phyloP scores from a whole-genome alignment of 83 land plant genomes.

The Isoetes engelmannii region DNA sequence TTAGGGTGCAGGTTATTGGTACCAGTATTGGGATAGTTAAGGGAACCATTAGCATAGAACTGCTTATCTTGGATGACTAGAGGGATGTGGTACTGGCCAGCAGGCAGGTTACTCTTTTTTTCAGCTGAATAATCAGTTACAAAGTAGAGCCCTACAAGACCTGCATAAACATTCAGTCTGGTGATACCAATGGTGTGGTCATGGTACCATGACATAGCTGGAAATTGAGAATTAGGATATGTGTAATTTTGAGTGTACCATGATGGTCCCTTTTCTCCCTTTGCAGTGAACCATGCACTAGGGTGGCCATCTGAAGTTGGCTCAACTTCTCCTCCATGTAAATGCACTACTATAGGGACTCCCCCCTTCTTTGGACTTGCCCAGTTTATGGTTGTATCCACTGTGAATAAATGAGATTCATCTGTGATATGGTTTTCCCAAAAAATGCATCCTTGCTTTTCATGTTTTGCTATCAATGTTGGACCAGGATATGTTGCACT shows the following conservation, averaged over 20 bases:
- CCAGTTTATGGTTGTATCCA: slow-evolving; percentile 12
- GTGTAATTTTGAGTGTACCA: slow-evolving; percentile 15
- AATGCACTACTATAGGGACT: slow-evolving; percentile 33
- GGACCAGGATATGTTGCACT: slow-evolving; percentile 24
- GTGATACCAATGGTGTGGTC: slow-evolving; percentile 35
- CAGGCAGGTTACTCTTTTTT: slow-evolving; percentile 32
- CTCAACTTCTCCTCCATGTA: slow-evolving; percentile 32
- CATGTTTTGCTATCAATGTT: slow-evolving; percentile 19
- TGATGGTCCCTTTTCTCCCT: slow-evolving; percentile 17
- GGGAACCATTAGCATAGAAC: slow-evolving; percentile 54
- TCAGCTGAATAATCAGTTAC: slow-evolving; percentile 30
- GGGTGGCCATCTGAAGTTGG: slow-evolving; percentile 27
- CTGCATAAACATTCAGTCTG: slow-evolving; percentile 26
- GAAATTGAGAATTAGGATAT: slow-evolving; percentile 19
- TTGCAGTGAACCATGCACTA: slow-evolving; percentile 25
- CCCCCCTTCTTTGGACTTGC: slow-evolving; percentile 30
- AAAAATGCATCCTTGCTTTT: slow-evolving; percentile 3
- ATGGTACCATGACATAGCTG: slow-evolving; percentile 31
- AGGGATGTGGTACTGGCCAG: slow-evolving; percentile 46
- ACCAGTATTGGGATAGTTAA: slow-evolving; percentile 58
- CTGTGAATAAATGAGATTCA: background rate
- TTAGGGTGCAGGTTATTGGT: slow-evolving; percentile 32
- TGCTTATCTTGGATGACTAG: slow-evolving; percentile 54
- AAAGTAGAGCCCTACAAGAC: slow-evolving; percentile 22
- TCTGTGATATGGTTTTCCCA: slow-evolving; percentile 29